Evolutionary conservation across 768 basidiomycete species (phyloP).

Genomic region (Daedaleopsis sinensis): DNA sequence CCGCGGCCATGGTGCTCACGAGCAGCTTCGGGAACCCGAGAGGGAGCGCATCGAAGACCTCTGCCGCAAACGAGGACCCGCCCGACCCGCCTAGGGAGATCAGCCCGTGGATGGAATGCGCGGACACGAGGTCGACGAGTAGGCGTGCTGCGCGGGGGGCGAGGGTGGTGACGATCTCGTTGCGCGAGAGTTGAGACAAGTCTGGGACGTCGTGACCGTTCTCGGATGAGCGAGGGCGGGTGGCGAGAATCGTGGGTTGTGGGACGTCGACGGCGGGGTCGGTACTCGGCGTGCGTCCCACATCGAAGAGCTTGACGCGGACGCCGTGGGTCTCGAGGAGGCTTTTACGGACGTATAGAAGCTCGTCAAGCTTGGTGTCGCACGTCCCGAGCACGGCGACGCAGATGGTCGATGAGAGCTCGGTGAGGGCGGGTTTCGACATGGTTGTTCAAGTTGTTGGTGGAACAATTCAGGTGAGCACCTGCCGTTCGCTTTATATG

Average conservation of each 20-base stretch:
- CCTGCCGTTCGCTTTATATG: background rate
- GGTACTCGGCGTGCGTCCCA: conserved; percentile 16
- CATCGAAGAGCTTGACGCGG: conserved; percentile 23
- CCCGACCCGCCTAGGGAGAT: conserved; percentile 22
- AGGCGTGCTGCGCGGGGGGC: conserved; percentile 10
- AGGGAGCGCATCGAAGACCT: conserved; percentile 19
- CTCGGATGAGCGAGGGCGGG: background rate
- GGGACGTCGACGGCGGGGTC: conserved; percentile 20
- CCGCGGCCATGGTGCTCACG: conserved; percentile 26
- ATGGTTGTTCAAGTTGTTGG: background rate
- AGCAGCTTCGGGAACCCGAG: conserved; percentile 27
- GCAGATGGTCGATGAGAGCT: background rate
- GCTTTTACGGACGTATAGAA: conserved; percentile 18
- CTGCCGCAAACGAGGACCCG: conserved; percentile 22
- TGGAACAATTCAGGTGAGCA: background rate
- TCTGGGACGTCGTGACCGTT: background rate
- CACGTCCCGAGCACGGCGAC: conserved; percentile 24
- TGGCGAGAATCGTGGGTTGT: conserved; percentile 15
- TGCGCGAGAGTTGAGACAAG: conserved; percentile 16
- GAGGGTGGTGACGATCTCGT: conserved; percentile 17
- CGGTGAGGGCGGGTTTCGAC: background rate
- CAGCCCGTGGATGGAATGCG: conserved; percentile 15
- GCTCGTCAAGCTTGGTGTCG: conserved; percentile 27
- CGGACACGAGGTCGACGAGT: conserved; percentile 9
- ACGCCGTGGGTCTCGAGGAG: conserved; percentile 11